A percentile compares a stretch with the other conserved stretches of the same genome.
Conservation (phyloP, 768 basidiomycete genomes). For the Asterophora lycoperdoides region DNA sequence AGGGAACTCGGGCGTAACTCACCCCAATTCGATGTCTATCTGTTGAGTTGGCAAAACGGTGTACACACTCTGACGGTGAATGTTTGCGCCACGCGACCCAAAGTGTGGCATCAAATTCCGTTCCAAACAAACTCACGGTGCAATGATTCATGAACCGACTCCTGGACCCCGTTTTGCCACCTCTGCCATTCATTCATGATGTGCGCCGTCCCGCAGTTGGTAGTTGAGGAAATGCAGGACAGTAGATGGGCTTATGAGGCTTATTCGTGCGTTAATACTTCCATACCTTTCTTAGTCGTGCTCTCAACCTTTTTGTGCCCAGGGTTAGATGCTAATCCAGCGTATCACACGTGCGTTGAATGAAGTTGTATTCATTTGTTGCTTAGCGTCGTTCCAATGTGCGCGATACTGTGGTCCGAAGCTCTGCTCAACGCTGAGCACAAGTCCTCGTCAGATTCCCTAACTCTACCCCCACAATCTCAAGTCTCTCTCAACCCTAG, state of each 20-base stretch:
- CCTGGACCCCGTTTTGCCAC: no score
- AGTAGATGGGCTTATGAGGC: conserved; percentile 54
- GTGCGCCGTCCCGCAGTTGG: conserved; percentile 18
- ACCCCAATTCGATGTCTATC: no score
- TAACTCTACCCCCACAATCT: not conserved
- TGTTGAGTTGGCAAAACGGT: no score
- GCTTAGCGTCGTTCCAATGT: conserved; percentile 46
- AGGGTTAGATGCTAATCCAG: conserved; percentile 53
- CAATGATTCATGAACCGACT: no score
- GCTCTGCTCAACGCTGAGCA: conserved; percentile 40
- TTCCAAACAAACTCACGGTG: no score
- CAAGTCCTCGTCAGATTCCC: not conserved
- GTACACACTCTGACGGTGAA: no score
- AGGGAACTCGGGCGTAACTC: no score
- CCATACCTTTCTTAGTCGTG: no score
- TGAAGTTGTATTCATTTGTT: not conserved
- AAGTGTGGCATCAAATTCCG: no score
- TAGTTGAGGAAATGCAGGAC: conserved; percentile 54
- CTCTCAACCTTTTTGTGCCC: not conserved
- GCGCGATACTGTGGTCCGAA: conserved; percentile 57
- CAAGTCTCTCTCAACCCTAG: conserved; percentile 37
- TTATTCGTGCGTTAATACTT: conserved; percentile 55
- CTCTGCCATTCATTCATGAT: no score
- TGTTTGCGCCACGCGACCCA: no score
- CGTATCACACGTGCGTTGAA: conserved; percentile 42